A percentile compares a stretch with the other conserved stretches of the same genome.
phyloP scores from a whole-genome alignment of 805 yeast species.

The Hyphopichia homilentoma region DNA sequence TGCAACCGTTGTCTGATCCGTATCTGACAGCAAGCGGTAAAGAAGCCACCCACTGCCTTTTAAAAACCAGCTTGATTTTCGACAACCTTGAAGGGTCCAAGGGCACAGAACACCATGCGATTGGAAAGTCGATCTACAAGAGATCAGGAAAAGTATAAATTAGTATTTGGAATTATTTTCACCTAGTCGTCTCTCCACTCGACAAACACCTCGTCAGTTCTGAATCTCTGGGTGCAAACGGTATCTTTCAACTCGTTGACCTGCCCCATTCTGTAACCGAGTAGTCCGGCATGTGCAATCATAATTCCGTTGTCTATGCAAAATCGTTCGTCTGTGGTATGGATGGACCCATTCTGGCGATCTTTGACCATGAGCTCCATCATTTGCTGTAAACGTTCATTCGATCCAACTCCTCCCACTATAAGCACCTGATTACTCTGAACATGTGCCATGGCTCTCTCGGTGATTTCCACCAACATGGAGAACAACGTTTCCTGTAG shows the following conservation, averaged over 20 bases:
- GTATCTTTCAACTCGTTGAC: conserved; percentile 59
- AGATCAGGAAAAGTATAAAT: no score
- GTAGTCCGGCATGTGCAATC: conserved; percentile 97
- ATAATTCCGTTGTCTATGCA: conserved; percentile 98
- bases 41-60: no score
- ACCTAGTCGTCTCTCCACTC: conserved; percentile 81
- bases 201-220: conserved; percentile 91
- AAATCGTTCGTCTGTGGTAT: conserved; percentile 93
- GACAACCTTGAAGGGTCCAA: no score
- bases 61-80: no score
- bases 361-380: conserved; percentile 93
- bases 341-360: conserved; percentile 76
- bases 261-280: conserved; percentile 81
- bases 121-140: no score
- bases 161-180: no score
- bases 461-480: conserved; percentile 97
- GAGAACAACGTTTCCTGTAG: conserved; percentile 90
- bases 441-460: conserved; percentile 98
- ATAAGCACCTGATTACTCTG: conserved; percentile 83
- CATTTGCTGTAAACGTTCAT: conserved; percentile 88
- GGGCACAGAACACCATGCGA: no score
- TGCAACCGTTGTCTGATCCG: no score
- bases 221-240: conserved; percentile 86
- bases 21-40: no score
- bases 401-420: conserved; percentile 99